Evolutionary conservation across 2,329 filamentous ascomycete species (phyloP).

Genomic region (Diaporthe australafricana): DNA sequence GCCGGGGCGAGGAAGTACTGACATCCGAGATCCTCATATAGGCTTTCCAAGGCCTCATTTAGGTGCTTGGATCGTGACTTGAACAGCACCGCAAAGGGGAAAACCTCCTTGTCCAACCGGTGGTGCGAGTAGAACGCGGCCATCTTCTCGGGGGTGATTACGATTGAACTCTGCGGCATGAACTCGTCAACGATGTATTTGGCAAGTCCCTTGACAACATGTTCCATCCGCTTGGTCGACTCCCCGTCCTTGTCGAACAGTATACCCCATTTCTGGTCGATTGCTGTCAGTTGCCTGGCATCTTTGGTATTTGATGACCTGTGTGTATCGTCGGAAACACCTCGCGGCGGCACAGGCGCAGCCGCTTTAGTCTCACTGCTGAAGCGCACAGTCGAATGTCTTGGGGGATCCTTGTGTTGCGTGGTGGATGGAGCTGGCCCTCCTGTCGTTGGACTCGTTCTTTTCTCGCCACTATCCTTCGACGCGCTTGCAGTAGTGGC

Average conservation of each 20-base stretch:
- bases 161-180: constrained; percentile 73
- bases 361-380: constrained; percentile 35
- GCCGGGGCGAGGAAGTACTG: constrained; percentile 75
- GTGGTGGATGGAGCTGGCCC: not conserved
- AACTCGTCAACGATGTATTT: constrained; percentile 79
- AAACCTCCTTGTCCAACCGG: constrained; percentile 71
- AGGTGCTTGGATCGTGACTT: constrained; percentile 52
- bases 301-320: constrained; percentile 4
- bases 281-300: constrained; percentile 61
- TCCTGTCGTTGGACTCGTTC: constrained; percentile 5
- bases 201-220: constrained; percentile 80
- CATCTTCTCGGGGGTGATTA: constrained; percentile 82
- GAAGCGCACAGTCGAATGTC: constrained; percentile 33
- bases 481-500: constrained; percentile 12
- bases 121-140: constrained; percentile 78
- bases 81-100: constrained; percentile 76
- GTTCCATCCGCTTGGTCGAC: constrained; percentile 74
- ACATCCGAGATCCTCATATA: constrained; percentile 66
- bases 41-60: constrained; percentile 64
- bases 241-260: constrained; percentile 77
- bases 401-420: constrained; percentile 18
- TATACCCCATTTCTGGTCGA: constrained; percentile 81
- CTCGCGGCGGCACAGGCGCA: constrained; percentile 4
- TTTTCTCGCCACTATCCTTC: constrained; percentile 29
- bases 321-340: constrained; percentile 4